Conservation (phyloP, 306 rosid species). For the Lathyrus aphaca region DNA sequence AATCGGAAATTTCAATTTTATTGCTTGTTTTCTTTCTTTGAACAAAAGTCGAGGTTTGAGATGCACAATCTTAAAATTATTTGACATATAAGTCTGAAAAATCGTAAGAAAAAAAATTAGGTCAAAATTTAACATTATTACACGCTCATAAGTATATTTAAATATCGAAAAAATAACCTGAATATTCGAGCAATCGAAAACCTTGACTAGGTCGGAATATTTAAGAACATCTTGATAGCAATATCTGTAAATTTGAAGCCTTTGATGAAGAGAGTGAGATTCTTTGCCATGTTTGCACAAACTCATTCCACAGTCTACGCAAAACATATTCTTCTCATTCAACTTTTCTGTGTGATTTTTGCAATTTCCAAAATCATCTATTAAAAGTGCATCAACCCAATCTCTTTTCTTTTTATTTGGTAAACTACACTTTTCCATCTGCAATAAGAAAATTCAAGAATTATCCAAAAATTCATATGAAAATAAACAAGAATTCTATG, state of each 20-base stretch:
- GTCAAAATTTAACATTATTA: too few relatives aligned
- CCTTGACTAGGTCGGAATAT: conserved; percentile 63
- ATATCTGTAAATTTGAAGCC: conserved; percentile 74
- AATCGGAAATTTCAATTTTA: conserved; percentile 49
- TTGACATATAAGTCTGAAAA: conserved; percentile 73
- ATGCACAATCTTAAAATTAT: conserved; percentile 80
- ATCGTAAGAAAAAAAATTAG: conserved; percentile 31
- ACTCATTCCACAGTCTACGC: conserved; percentile 64
- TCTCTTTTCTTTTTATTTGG: conserved; percentile 45
- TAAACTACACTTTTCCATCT: conserved; percentile 50
- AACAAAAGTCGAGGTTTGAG: conserved; percentile 44
- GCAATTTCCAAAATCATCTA: conserved; percentile 60
- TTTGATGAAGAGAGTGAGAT: conserved; percentile 63
- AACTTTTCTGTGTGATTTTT: conserved; percentile 59
- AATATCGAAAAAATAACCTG: conserved; percentile 52
- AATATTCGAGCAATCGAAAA: conserved; percentile 78
- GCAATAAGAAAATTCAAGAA: conserved; percentile 13
- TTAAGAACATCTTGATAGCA: conserved; percentile 75
- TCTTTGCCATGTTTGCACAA: conserved; percentile 67
- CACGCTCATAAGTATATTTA: too few relatives aligned
- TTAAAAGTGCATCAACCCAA: conserved; percentile 67
- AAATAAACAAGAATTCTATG: too few relatives aligned
- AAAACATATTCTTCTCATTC: conserved; percentile 70
- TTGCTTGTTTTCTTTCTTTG: conserved; percentile 40
- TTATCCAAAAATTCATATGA: too few relatives aligned